A percentile compares a stretch with the other conserved stretches of the same genome.
Conservation (phyloP, 306 rosid genomes). For the Lathyrus sativus region DNA sequence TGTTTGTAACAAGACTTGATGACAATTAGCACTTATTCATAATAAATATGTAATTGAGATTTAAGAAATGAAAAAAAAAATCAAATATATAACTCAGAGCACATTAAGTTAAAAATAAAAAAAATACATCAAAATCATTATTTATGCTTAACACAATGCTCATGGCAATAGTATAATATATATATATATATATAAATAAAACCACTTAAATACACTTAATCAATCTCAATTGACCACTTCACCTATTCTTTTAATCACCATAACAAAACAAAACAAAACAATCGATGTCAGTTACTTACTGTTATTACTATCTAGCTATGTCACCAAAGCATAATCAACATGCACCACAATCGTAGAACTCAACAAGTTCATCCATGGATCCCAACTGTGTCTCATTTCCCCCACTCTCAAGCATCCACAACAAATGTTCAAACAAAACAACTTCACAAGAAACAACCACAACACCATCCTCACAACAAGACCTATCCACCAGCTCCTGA, state of each 20-base stretch:
- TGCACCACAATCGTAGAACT: slow-evolving; percentile 66
- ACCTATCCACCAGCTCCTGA: slow-evolving; percentile 75
- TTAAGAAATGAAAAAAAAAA: too few relatives aligned
- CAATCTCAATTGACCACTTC: slow-evolving; percentile 16
- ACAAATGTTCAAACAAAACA: slow-evolving; percentile 85
- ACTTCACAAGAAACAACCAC: slow-evolving; percentile 75
- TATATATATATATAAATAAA: background rate
- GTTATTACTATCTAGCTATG: background rate
- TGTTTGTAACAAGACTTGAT: too few relatives aligned
- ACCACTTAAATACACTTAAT: slow-evolving; percentile 24
- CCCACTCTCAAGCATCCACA: slow-evolving; percentile 84
- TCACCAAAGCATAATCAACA: slow-evolving; percentile 27
- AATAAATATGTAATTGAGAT: too few relatives aligned
- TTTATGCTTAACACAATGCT: slow-evolving; percentile 13
- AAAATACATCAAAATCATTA: background rate
- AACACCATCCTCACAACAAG: slow-evolving; percentile 40
- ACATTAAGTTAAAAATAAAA: background rate
- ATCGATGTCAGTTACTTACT: slow-evolving; percentile 23
- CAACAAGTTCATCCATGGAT: slow-evolving; percentile 77
- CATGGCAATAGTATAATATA: slow-evolving; percentile 10
- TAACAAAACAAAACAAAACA: background rate
- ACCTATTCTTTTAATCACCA: background rate
- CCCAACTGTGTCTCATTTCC: slow-evolving; percentile 73
- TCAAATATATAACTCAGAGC: background rate
- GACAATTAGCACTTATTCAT: too few relatives aligned